These are phyloP conservation scores for Boechera stricta DNA, from an alignment of 345 rosid genomes.

Conservation along the genomic window DNA sequence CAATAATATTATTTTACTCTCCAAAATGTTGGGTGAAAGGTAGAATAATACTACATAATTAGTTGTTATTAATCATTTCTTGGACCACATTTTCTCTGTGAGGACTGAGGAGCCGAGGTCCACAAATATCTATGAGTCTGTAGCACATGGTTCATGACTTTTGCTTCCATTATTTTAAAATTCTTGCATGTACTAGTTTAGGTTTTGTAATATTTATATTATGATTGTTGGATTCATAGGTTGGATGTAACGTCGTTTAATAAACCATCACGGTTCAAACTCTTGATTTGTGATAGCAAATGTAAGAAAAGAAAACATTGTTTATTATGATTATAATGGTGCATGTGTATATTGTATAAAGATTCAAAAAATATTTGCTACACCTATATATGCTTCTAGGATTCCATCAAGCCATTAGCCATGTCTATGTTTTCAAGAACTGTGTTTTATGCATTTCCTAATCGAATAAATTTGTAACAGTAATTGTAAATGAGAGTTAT, in stretches of 20 bases:
- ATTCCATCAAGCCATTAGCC: neutral
- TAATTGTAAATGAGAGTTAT: neutral
- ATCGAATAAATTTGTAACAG: neutral
- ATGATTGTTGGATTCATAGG: neutral
- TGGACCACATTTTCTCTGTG: conserved; percentile 4
- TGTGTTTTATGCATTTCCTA: neutral
- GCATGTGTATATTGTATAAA: neutral
- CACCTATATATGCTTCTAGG: neutral
- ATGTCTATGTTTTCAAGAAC: neutral
- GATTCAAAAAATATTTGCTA: neutral
- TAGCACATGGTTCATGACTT: conserved; percentile 20
- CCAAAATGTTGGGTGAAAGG: neutral
- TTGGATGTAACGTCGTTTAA: neutral
- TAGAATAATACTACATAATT: neutral
- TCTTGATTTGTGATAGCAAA: neutral
- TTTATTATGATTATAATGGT: neutral
- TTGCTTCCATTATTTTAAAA: neutral
- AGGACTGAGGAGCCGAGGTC: neutral
- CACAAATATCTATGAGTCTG: neutral
- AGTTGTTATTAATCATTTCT: conserved; percentile 19
- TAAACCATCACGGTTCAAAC: neutral
- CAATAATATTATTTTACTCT: neutral
- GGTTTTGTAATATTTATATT: neutral
- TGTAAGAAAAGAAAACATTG: neutral
- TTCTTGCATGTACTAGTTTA: neutral